phyloP scores from a whole-genome alignment of 1,139 yeast species.

The Kurtzmaniella natalensis region DNA sequence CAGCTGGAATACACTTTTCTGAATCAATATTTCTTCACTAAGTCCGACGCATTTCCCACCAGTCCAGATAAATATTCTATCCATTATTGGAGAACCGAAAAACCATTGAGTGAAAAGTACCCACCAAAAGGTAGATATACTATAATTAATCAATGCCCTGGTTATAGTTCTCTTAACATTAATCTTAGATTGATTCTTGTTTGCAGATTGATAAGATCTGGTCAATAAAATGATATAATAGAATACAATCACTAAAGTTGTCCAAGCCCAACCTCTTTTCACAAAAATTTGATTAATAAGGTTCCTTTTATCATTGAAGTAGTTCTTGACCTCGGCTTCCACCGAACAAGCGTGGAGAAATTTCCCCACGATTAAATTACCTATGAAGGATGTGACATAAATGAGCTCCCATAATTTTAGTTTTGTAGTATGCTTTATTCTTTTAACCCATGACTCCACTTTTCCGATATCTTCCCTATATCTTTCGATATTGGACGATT shows the following conservation, averaged over 20 bases:
- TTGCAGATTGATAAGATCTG: neutral
- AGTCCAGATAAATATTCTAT: conserved; percentile 67
- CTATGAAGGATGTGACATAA: conserved; percentile 26
- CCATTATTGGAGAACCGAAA: conserved; percentile 88
- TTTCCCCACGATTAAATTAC: conserved; percentile 30
- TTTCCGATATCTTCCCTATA: no score
- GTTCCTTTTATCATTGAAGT: conserved; percentile 61
- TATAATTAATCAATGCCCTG: conserved; percentile 35
- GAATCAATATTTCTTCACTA: conserved; percentile 10
- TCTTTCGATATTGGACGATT: no score
- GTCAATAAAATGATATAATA: conserved; percentile 22
- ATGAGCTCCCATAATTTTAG: conserved; percentile 15
- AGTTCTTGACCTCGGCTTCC: conserved; percentile 41
- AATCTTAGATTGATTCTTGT: neutral
- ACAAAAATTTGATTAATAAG: conserved; percentile 71
- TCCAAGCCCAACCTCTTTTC: conserved; percentile 94
- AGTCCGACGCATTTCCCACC: conserved; percentile 72
- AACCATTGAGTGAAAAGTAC: conserved; percentile 82
- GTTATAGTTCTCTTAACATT: neutral
- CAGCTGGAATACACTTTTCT: conserved; percentile 3
- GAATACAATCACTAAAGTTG: conserved; percentile 38
- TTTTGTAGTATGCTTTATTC: no score
- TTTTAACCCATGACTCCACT: no score
- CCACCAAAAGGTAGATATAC: conserved; percentile 73
- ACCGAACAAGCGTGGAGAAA: conserved; percentile 31